Base-by-base conservation (phyloP, 805 yeast genomes). In the Kuraishia ogatae region DNA sequence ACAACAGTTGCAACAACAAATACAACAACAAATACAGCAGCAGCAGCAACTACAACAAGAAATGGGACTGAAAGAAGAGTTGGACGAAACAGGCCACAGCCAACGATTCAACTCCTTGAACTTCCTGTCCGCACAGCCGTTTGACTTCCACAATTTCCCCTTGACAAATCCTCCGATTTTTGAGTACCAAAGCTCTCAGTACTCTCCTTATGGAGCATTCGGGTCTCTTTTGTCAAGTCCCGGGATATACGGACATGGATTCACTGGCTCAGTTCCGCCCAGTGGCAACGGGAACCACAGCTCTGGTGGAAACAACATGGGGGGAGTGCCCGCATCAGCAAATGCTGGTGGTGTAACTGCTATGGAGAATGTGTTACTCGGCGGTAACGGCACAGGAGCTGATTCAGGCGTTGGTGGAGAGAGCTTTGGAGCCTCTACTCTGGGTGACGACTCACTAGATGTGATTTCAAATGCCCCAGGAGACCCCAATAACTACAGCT, bases 91-190 rank as follows among this genome's bases (percentile, higher is more conserved):
- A 4, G 21, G 21, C 50, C 26, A 20, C 15, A 23, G 10, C 50
- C 23, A 23, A 15, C 23, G 50, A 3, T 8, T 15, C 5, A 23
- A 20, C 26, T 5, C 26, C 3, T n/a, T 47, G 50, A 47, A 50
- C 13, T n/a, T 50, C 24, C 46, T 50, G 19, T 24, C 22, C 52
- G 19, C 26, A n/a, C 53, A 39, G 29, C 24, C 53, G 29, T 51
- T 51, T 51, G 73, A 69, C 57, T 63, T 70, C 46, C 74, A 71
- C 53, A 69, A 64, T 51, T 68, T 71, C 51, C 58, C 70, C 21
- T 53, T 69, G 23, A 69, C 70, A 19, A 70, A 70, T 52, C 74
- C 74, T 2, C 74, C 74, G 2, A 52, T 71, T 2, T 57, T 68
- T 23, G 74, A 71, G 52, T 67, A 64, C 39, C 57, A 57, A 39